phyloP scores from a whole-genome alignment of 1,284 basidiomycete species.

The Ceratobasidium papillatum region DNA sequence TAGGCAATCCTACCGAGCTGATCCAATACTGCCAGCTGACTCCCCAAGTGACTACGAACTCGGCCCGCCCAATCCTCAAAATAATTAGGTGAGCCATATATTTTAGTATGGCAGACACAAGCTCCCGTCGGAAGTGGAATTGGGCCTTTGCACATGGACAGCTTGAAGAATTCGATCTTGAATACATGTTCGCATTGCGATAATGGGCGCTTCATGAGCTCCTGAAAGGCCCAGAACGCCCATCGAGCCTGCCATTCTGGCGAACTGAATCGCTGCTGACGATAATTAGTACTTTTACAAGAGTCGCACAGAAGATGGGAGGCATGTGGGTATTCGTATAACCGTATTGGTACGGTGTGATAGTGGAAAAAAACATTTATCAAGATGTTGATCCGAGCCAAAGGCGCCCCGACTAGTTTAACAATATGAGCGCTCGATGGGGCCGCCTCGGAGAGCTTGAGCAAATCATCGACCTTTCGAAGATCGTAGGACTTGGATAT shows the following conservation, averaged over 20 bases:
- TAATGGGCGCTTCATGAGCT: not conserved
- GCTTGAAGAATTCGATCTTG: constrained; percentile 2
- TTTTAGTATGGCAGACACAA: not conserved
- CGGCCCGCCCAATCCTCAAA: not conserved
- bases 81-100: not conserved
- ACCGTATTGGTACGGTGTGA: too few relatives aligned
- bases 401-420: not conserved
- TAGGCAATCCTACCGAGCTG: not conserved
- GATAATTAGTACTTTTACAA: not conserved
- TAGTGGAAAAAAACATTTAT: not conserved
- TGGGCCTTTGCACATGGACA: not conserved
- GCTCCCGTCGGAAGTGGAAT: not conserved
- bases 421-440: not conserved
- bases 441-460: not conserved
- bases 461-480: not conserved
- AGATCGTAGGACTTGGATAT: not conserved
- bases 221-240: constrained; percentile 6
- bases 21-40: not conserved
- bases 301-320: not conserved
- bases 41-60: not conserved
- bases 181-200: not conserved
- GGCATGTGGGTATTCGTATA: too few relatives aligned
- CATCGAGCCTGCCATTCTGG: constrained; percentile 27
- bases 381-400: not conserved
- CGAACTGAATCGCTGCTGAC: not conserved